These are phyloP conservation scores for Podila horticola DNA, from an alignment of 192 early-diverging fungal species.

Conservation along the genomic window DNA sequence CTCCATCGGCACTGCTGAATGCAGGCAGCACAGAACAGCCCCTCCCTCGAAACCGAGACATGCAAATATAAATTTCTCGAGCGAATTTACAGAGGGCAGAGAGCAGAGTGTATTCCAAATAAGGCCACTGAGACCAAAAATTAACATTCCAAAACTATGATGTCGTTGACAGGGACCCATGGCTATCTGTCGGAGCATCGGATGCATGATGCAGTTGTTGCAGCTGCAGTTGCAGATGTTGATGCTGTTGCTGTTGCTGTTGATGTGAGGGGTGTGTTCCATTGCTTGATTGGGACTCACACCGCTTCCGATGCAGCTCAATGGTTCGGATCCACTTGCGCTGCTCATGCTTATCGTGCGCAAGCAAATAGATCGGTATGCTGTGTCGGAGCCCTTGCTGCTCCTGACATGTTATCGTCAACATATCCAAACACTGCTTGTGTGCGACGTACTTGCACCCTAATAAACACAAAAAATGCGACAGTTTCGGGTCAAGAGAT, in stretches of 20 bases:
- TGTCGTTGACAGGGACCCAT: too few species aligned
- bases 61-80: too few species aligned
- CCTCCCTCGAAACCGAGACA: too few species aligned
- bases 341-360: conserved; percentile 52
- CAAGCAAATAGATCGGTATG: conserved; percentile 43
- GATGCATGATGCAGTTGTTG: background rate
- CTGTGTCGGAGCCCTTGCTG: conserved; percentile 51
- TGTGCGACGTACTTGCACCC: conserved; percentile 52
- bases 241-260: background rate
- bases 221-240: background rate
- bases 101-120: too few species aligned
- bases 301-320: conserved; percentile 43
- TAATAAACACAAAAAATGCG: conserved; percentile 8
- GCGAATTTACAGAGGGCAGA: too few species aligned
- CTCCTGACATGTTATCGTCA: conserved; percentile 51
- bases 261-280: background rate
- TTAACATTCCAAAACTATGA: too few species aligned
- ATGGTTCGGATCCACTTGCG: conserved; percentile 49
- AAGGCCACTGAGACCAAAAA: too few species aligned
- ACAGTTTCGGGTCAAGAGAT: background rate
- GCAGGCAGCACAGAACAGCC: too few species aligned
- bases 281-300: conserved; percentile 7
- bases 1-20: too few species aligned
- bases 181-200: too few species aligned
- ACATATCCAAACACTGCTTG: conserved; percentile 46